Conservation (phyloP, 2,329 filamentous ascomycete genomes). For the Paecilomyces dactylethromorphus region DNA sequence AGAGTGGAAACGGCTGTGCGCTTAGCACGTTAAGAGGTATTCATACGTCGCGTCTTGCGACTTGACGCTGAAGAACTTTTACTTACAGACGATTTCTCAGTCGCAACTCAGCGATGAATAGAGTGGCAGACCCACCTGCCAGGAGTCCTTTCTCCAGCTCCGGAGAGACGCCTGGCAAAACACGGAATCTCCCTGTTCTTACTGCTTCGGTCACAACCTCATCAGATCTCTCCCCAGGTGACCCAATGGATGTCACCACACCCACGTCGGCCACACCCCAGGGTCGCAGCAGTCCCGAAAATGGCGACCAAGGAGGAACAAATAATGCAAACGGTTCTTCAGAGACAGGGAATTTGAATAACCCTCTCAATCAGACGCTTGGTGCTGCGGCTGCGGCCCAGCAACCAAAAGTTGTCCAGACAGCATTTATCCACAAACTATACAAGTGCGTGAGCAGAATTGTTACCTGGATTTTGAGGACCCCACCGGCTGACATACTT, state of each 20-base stretch:
- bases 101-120: constrained; percentile 27
- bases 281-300: constrained; percentile 41
- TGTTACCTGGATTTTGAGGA: background rate
- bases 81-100: constrained; percentile 5
- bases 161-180: constrained; percentile 36
- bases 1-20: constrained; percentile 10
- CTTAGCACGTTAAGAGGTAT: background rate
- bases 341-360: constrained; percentile 19
- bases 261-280: constrained; percentile 41
- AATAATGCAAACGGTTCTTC: constrained; percentile 28
- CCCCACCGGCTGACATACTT: constrained; percentile 13
- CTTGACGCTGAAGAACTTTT: background rate
- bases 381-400: constrained; percentile 56
- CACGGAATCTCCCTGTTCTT: constrained; percentile 48
- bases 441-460: constrained; percentile 67
- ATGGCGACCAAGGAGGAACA: constrained; percentile 35
- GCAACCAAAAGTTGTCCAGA: constrained; percentile 96
- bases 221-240: constrained; percentile 39
- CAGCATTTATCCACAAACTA: constrained; percentile 96
- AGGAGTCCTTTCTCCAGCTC: constrained; percentile 41
- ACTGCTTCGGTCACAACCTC: constrained; percentile 32
- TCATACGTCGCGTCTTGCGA: background rate
- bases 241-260: constrained; percentile 52
- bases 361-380: constrained; percentile 23
- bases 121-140: constrained; percentile 33